Percentiles rank a stretch among this genome's conserved stretches.
Evolutionary conservation across 2,329 filamentous ascomycete species (phyloP).

Genomic region (Leptographium lundbergii): DNA sequence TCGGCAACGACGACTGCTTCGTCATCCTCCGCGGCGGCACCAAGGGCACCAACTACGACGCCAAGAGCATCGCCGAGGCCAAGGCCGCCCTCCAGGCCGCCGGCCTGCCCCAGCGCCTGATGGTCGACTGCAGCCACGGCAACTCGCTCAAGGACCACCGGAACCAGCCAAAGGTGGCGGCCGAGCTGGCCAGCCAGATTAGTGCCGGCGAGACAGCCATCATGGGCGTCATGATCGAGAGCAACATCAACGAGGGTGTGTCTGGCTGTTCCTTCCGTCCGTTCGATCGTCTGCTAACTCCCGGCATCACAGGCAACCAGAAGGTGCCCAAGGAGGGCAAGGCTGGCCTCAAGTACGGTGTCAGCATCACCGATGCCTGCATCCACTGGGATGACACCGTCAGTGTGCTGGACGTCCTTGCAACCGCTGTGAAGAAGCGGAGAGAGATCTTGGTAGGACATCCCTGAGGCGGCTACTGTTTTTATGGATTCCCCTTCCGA

Average conservation of each 20-base stretch:
- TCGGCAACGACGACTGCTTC: constrained; percentile 94
- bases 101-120: constrained; percentile 63
- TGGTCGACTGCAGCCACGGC: constrained; percentile 97
- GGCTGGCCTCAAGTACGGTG: constrained; percentile 75
- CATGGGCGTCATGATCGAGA: constrained; percentile 99
- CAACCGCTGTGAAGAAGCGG: constrained; percentile 65
- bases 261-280: background rate
- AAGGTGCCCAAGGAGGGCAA: constrained; percentile 85
- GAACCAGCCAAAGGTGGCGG: constrained; percentile 92
- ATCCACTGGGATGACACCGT: constrained; percentile 91
- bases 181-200: constrained; percentile 71
- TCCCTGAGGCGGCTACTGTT: background rate
- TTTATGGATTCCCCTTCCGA: background rate
- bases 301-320: constrained; percentile 50
- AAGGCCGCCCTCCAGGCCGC: constrained; percentile 68
- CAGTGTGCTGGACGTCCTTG: constrained; percentile 61
- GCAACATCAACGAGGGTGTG: constrained; percentile 84
- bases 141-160: constrained; percentile 94
- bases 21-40: constrained; percentile 89
- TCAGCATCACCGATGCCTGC: constrained; percentile 95
- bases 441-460: constrained; percentile 29
- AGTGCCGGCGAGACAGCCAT: constrained; percentile 71
- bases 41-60: constrained; percentile 88
- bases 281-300: background rate
- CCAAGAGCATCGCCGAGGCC: constrained; percentile 68